phyloP scores from a whole-genome alignment of 2,329 filamentous ascomycete genomes.

The Bertia moriformis region DNA sequence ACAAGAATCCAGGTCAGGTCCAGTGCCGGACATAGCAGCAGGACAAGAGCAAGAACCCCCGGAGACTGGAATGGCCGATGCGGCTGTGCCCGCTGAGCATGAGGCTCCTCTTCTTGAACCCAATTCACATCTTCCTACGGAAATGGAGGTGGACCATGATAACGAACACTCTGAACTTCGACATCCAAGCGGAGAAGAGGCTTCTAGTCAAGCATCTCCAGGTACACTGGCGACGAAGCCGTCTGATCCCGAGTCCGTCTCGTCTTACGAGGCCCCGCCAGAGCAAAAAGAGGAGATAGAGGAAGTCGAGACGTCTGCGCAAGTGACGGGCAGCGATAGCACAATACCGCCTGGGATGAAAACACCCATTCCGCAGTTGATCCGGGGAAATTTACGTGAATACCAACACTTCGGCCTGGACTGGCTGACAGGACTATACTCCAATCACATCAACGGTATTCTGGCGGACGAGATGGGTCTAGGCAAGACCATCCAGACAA shows the following conservation, averaged over 20 bases:
- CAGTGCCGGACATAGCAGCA: too few species aligned
- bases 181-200: background rate
- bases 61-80: background rate
- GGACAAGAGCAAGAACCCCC: background rate
- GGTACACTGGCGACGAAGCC: background rate
- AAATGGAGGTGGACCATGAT: background rate
- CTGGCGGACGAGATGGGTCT: slow-evolving; percentile 97
- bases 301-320: slow-evolving; percentile 9
- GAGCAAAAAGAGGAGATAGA: too few species aligned
- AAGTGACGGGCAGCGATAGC: slow-evolving; percentile 21
- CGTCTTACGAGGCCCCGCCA: background rate
- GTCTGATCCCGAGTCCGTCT: background rate
- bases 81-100: background rate
- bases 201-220: background rate
- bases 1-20: too few species aligned
- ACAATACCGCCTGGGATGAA: slow-evolving; percentile 36
- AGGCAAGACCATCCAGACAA: slow-evolving; percentile 96
- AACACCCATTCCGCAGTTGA: slow-evolving; percentile 65
- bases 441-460: slow-evolving; percentile 87
- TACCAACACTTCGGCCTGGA: slow-evolving; percentile 96
- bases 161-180: slow-evolving; percentile 1
- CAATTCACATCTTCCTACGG: too few species aligned
- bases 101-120: background rate
- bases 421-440: slow-evolving; percentile 87
- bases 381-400: slow-evolving; percentile 79